phyloP scores from a whole-genome alignment of 2,329 filamentous ascomycete species.

The Ophidiomyces ophidiicola region DNA sequence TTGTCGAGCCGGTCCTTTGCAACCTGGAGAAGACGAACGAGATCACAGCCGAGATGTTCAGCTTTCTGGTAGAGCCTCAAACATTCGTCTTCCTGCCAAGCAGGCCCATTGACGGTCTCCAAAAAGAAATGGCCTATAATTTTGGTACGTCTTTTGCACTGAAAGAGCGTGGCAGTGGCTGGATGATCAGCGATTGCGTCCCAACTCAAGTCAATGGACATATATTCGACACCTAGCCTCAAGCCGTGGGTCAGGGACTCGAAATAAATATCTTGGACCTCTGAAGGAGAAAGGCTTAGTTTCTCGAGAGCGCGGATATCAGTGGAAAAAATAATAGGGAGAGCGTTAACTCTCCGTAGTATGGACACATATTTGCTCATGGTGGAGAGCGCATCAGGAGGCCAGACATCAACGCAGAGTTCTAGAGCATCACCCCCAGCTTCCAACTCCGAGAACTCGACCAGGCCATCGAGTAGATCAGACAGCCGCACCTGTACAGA shows the following conservation, averaged over 20 bases:
- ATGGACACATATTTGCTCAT: slow-evolving; percentile 49
- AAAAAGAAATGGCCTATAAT: slow-evolving; percentile 48
- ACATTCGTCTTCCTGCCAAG: slow-evolving; percentile 49
- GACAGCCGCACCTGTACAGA: slow-evolving; percentile 52
- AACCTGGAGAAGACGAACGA: slow-evolving; percentile 50
- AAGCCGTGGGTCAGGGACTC: slow-evolving; percentile 49
- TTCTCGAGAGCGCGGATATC: slow-evolving; percentile 15
- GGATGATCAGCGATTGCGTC: slow-evolving; percentile 41
- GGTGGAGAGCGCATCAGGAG: slow-evolving; percentile 32
- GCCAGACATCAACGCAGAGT: slow-evolving; percentile 40
- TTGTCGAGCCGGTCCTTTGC: slow-evolving; percentile 50
- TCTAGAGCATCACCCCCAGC: slow-evolving; percentile 58
- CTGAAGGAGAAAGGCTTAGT: slow-evolving; percentile 20
- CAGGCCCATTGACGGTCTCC: slow-evolving; percentile 29
- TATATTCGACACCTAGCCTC: slow-evolving; percentile 50
- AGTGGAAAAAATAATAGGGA: slow-evolving; percentile 47
- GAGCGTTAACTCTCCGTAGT: slow-evolving; percentile 51
- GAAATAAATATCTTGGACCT: slow-evolving; percentile 36
- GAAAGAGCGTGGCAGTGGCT: slow-evolving; percentile 30
- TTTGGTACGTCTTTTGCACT: slow-evolving; percentile 44
- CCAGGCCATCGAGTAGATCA: slow-evolving; percentile 40
- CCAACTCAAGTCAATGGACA: slow-evolving; percentile 50
- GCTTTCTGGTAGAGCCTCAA: slow-evolving; percentile 48
- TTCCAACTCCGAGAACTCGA: slow-evolving; percentile 54
- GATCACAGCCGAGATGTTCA: slow-evolving; percentile 46